A percentile compares a stretch with the other conserved stretches of the same genome.
These are phyloP conservation scores for Termitomyces sp. DNA, from an alignment of 768 basidiomycete species.

Conservation along the genomic window DNA sequence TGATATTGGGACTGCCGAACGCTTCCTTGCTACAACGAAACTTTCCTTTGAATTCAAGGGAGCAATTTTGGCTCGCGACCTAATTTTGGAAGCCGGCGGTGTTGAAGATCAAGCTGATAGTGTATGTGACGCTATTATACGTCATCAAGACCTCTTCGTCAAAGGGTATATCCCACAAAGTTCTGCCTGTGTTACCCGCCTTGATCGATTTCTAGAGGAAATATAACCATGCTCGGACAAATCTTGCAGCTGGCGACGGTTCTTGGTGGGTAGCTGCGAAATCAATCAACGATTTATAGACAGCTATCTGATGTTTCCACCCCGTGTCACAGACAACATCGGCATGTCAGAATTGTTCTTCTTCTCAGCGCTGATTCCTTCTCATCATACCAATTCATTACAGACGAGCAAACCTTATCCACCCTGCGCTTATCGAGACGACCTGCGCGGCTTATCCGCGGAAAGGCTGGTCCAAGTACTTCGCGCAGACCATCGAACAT, in stretches of 20 bases:
- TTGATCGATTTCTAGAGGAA: conserved; percentile 27
- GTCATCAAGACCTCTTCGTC: conserved; percentile 46
- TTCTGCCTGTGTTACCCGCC: neutral
- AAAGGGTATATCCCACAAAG: conserved; percentile 28
- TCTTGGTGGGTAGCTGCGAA: conserved; percentile 29
- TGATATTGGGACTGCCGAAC: conserved; percentile 48
- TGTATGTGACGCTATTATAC: conserved; percentile 47
- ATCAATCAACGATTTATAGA: neutral
- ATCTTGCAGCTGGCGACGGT: conserved; percentile 47
- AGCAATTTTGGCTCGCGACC: conserved; percentile 47
- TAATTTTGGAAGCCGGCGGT: conserved; percentile 39
- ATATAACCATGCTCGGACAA: conserved; percentile 49
- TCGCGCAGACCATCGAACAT: conserved; percentile 38
- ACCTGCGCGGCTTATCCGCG: conserved; percentile 40
- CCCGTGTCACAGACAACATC: conserved; percentile 32
- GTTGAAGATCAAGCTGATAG: conserved; percentile 48
- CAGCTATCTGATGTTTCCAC: conserved; percentile 2
- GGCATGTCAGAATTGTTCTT: conserved; percentile 31
- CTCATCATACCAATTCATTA: conserved; percentile 2
- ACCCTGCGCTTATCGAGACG: conserved; percentile 35
- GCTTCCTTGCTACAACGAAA: conserved; percentile 48
- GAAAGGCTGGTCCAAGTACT: conserved; percentile 41
- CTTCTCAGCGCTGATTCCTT: neutral
- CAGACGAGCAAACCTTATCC: conserved; percentile 42
- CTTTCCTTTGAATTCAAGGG: conserved; percentile 57